phyloP scores from a whole-genome alignment of 2,329 filamentous ascomycete genomes.

The Penicillium janthinellum region DNA sequence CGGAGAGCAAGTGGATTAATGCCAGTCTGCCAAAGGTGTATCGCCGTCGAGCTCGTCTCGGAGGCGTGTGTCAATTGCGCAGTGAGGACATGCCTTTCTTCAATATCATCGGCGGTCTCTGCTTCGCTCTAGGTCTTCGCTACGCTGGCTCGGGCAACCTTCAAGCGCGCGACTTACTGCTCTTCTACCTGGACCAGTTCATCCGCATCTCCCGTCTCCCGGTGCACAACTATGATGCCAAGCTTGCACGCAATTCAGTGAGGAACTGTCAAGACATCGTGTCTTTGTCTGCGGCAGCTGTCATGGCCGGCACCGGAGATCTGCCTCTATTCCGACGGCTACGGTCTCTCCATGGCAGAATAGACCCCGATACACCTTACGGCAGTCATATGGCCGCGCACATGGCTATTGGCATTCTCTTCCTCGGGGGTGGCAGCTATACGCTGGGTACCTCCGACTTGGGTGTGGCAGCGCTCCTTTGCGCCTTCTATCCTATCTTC shows the following conservation, averaged over 20 bases:
- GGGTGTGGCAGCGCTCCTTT: conserved; percentile 80
- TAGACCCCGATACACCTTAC: conserved; percentile 82
- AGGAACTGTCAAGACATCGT: conserved; percentile 90
- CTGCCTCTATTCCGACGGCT: conserved; percentile 80
- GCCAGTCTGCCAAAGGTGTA: conserved; percentile 73
- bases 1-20: conserved; percentile 73
- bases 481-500: conserved; percentile 93
- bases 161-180: conserved; percentile 75
- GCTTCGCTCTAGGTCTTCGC: conserved; percentile 73
- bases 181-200: conserved; percentile 84
- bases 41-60: conserved; percentile 62
- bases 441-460: conserved; percentile 88
- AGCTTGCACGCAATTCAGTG: conserved; percentile 77
- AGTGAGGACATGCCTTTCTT: conserved; percentile 89
- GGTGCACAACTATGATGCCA: conserved; percentile 73
- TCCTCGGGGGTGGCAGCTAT: conserved; percentile 87
- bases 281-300: conserved; percentile 76
- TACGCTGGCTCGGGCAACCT: conserved; percentile 72
- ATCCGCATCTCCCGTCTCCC: conserved; percentile 72
- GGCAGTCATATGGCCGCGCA: conserved; percentile 93
- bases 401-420: conserved; percentile 85
- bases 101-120: conserved; percentile 86
- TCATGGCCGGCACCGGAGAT: conserved; percentile 97
- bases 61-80: conserved; percentile 62
- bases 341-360: conserved; percentile 82